Evolutionary conservation across 106 monocot genomes (phyloP).

Genomic region (Cymbidium sinense): DNA sequence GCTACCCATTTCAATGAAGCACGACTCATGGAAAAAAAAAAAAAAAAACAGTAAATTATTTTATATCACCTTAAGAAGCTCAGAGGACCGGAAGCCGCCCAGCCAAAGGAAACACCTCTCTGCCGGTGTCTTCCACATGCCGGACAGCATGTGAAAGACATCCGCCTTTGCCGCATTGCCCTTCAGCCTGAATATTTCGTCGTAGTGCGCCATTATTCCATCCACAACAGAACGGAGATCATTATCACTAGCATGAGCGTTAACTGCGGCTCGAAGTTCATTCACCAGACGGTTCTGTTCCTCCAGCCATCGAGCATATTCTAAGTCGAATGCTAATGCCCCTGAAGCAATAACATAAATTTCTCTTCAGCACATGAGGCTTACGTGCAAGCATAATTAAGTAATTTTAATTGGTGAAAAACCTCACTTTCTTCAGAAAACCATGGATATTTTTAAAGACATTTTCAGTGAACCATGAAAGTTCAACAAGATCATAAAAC

Average conservation of each 20-base stretch:
- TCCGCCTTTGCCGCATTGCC: conserved; percentile 64
- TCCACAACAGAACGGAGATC: conserved; percentile 66
- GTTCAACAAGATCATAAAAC: background rate
- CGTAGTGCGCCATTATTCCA: conserved; percentile 48
- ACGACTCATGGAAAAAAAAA: background rate
- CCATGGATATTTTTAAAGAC: background rate
- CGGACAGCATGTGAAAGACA: conserved; percentile 81
- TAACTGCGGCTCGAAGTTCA: conserved; percentile 58
- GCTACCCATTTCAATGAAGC: too few species aligned
- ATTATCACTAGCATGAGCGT: conserved; percentile 51
- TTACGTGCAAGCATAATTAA: background rate
- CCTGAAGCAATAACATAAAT: conserved; percentile 29
- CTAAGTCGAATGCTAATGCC: conserved; percentile 70
- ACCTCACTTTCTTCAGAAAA: background rate
- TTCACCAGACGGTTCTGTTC: conserved; percentile 54
- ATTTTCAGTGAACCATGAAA: background rate
- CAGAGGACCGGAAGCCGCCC: conserved; percentile 81
- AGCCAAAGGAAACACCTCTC: conserved; percentile 91
- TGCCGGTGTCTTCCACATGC: conserved; percentile 86
- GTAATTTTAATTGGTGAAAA: background rate
- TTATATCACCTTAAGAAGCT: conserved; percentile 61
- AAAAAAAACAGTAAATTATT: background rate
- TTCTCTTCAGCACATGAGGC: background rate
- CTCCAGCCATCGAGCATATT: conserved; percentile 82
- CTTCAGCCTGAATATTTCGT: conserved; percentile 67